A percentile compares a stretch with the other conserved stretches of the same genome.
These are phyloP conservation scores for Tetracladium setigerum DNA, from an alignment of 495 filamentous ascomycete genomes.

Conservation along the genomic window DNA sequence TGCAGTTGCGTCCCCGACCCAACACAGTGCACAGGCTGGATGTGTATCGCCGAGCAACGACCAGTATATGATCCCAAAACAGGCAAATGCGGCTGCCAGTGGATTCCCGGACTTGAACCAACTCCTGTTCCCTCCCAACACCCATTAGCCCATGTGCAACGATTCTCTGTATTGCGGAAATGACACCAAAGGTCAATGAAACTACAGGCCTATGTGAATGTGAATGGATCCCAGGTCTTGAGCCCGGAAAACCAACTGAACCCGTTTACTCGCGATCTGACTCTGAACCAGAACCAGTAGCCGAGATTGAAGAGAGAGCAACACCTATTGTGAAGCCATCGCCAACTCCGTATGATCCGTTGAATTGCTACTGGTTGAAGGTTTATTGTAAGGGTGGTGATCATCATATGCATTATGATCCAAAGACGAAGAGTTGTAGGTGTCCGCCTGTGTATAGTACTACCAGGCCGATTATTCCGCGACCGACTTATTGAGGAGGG, in stretches of 20 bases:
- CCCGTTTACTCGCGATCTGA: no score
- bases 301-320: no score
- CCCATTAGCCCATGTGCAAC: background rate
- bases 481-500: no score
- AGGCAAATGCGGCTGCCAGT: background rate
- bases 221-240: constrained; percentile 5
- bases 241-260: background rate
- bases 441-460: no score
- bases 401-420: no score
- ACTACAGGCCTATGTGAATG: background rate
- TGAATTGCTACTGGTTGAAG: no score
- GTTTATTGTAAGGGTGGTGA: no score
- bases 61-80: background rate
- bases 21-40: background rate
- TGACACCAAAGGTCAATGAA: background rate
- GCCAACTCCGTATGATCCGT: no score
- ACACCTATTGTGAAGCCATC: no score
- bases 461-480: no score
- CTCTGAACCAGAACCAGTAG: no score
- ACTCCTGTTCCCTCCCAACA: background rate
- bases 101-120: constrained; percentile 3
- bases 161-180: constrained; percentile 2
- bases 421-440: no score
- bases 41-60: constrained; percentile 1
- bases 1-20: constrained; percentile 1